A percentile compares a stretch with the other conserved stretches of the same genome.
phyloP scores from a whole-genome alignment of 352 stramenopile species.

The Globisporangium ultimum region DNA sequence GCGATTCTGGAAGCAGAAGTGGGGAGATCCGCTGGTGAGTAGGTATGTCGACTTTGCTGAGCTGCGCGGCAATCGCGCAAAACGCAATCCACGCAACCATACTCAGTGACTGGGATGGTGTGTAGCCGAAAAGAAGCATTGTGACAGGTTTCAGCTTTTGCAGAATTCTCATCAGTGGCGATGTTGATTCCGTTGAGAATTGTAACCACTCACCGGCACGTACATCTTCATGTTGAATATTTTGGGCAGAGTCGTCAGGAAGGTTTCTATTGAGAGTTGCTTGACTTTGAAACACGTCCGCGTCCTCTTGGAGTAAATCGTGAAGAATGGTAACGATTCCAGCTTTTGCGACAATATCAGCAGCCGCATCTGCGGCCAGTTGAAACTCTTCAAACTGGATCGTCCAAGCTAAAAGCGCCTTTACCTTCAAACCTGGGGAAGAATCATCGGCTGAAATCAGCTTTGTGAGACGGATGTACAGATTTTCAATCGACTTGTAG shows the following conservation, averaged over 20 bases:
- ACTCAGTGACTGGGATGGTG: constrained; percentile 18
- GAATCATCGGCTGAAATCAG: constrained; percentile 36
- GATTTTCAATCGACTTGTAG: constrained; percentile 39
- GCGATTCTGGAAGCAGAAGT: background rate
- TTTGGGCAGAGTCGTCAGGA: background rate
- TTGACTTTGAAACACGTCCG: background rate
- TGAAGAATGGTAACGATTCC: constrained; percentile 12
- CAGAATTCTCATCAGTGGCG: background rate
- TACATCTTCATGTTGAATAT: background rate
- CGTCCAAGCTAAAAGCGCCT: constrained; percentile 38
- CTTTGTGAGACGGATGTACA: constrained; percentile 44
- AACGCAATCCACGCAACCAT: constrained; percentile 33
- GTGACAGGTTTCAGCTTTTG: constrained; percentile 17
- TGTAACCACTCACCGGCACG: background rate
- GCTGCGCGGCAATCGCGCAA: constrained; percentile 26
- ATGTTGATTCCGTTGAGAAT: background rate
- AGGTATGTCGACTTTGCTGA: constrained; percentile 20
- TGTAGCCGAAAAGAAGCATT: constrained; percentile 22
- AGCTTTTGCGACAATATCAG: constrained; percentile 15
- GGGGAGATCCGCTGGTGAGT: background rate
- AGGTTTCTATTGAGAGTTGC: background rate
- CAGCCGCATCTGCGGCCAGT: constrained; percentile 1
- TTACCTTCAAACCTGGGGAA: constrained; percentile 37
- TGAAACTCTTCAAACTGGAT: constrained; percentile 10
- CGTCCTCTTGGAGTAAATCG: constrained; percentile 10